Conservation (phyloP, 208 protist genomes). For the Eutreptiella sp. region DNA sequence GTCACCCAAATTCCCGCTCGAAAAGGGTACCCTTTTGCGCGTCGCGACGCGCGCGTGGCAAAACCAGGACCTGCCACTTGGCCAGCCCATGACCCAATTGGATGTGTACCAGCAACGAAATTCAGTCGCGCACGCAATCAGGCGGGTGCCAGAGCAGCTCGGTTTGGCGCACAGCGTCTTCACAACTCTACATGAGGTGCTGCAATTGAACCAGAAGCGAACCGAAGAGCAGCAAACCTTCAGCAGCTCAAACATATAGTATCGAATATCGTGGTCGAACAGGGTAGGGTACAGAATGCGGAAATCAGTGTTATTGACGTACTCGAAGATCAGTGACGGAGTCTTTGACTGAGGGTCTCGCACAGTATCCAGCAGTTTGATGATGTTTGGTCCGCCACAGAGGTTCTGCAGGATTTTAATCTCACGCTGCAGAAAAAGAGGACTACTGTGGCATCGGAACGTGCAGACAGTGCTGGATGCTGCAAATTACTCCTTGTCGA, state of each 20-base stretch:
- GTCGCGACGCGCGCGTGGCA: too few relatives aligned
- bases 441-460: too few relatives aligned
- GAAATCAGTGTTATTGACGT: slow-evolving; percentile 95
- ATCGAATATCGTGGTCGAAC: slow-evolving; percentile 94
- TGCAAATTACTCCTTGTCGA: background rate
- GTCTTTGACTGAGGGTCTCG: slow-evolving; percentile 85
- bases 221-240: slow-evolving; percentile 91
- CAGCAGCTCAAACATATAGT: slow-evolving; percentile 96
- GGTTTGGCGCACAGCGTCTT: too few relatives aligned
- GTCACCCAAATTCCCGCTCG: too few relatives aligned
- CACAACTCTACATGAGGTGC: too few relatives aligned
- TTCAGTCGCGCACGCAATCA: too few relatives aligned
- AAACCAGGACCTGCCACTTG: too few relatives aligned
- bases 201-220: slow-evolving; percentile 95
- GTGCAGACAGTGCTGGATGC: background rate
- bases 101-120: too few relatives aligned
- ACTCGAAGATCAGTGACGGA: slow-evolving; percentile 96
- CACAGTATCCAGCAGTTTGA: slow-evolving; percentile 95
- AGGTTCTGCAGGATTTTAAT: slow-evolving; percentile 98
- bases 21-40: too few relatives aligned
- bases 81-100: too few relatives aligned
- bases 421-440: too few relatives aligned
- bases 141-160: too few relatives aligned
- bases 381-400: slow-evolving; percentile 94
- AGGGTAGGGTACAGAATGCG: slow-evolving; percentile 90